Conservation (phyloP, 1,139 yeast genomes). For the Yamadazyma pseudoaaseri region DNA sequence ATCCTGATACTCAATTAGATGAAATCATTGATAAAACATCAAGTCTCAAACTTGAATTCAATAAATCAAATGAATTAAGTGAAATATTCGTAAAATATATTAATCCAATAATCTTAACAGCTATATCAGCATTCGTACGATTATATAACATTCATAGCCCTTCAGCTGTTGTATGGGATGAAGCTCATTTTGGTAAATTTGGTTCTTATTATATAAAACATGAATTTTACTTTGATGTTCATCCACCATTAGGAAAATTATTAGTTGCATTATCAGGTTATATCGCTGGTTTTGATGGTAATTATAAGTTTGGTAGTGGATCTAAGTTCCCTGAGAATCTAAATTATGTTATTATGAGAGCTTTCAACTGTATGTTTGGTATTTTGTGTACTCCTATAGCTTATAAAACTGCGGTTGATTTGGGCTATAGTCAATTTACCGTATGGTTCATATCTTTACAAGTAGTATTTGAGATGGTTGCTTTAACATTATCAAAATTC, state of each 20-base stretch:
- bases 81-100: slow-evolving; percentile 19
- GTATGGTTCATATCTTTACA: slow-evolving; percentile 87
- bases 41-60: slow-evolving; percentile 17
- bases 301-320: slow-evolving; percentile 93
- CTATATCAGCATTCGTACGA: slow-evolving; percentile 64
- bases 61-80: slow-evolving; percentile 5
- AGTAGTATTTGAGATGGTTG: slow-evolving; percentile 84
- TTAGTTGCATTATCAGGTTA: slow-evolving; percentile 93
- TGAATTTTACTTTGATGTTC: slow-evolving; percentile 96
- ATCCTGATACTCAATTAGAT: slow-evolving; percentile 21
- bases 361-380: slow-evolving; percentile 89
- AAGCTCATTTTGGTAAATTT: slow-evolving; percentile 85
- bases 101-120: slow-evolving; percentile 45
- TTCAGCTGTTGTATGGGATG: slow-evolving; percentile 79
- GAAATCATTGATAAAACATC: slow-evolving; percentile 28
- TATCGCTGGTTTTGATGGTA: slow-evolving; percentile 92
- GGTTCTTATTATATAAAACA: slow-evolving; percentile 91
- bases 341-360: slow-evolving; percentile 88
- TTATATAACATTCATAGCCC: slow-evolving; percentile 64
- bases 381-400: slow-evolving; percentile 92
- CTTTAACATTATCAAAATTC: slow-evolving; percentile 87
- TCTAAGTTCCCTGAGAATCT: slow-evolving; percentile 79
- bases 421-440: slow-evolving; percentile 76
- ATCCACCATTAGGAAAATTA: slow-evolving; percentile 98
- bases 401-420: slow-evolving; percentile 84